These are phyloP conservation scores for Xylaria longipes DNA, from an alignment of 495 filamentous ascomycete species.

Conservation along the genomic window DNA sequence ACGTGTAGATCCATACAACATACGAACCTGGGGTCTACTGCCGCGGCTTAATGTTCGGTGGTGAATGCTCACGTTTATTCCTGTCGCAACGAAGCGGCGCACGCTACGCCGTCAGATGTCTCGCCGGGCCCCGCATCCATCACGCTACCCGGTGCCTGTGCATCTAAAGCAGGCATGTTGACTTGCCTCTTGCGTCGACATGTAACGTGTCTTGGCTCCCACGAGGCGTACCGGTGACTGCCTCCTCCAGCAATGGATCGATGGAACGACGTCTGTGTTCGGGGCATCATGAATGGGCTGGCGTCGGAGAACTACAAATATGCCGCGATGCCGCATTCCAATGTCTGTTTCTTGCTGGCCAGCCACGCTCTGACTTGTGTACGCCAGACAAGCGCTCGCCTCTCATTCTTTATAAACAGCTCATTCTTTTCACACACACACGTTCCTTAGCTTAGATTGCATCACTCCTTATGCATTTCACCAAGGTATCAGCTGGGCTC, in stretches of 20 bases:
- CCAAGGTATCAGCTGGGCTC: constrained; percentile 37
- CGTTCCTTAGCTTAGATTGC: constrained; percentile 22
- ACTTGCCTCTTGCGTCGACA: constrained; percentile 31
- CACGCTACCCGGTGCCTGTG: constrained; percentile 3
- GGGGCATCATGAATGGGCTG: background rate
- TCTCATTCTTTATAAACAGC: constrained; percentile 23
- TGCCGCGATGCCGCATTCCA: constrained; percentile 24
- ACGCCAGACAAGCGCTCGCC: constrained; percentile 1
- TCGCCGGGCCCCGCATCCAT: constrained; percentile 7
- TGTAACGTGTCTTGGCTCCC: constrained; percentile 41
- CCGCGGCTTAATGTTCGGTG: background rate
- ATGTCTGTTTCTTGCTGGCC: constrained; percentile 17
- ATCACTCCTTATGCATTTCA: constrained; percentile 38
- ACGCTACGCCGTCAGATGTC: constrained; percentile 19
- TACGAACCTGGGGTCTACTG: too few species aligned
- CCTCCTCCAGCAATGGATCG: constrained; percentile 1
- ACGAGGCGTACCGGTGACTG: constrained; percentile 13
- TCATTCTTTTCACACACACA: constrained; percentile 34
- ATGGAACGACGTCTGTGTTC: constrained; percentile 6
- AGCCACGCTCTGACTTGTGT: constrained; percentile 18
- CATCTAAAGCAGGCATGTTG: constrained; percentile 14
- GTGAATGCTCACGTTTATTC: constrained; percentile 1
- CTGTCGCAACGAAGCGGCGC: background rate
- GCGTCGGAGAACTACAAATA: constrained; percentile 29
- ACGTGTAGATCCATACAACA: constrained; percentile 7